A percentile compares a stretch with the other conserved stretches of the same genome.
phyloP scores from a whole-genome alignment of 331 rosid species.

The Cucumis variabilis region DNA sequence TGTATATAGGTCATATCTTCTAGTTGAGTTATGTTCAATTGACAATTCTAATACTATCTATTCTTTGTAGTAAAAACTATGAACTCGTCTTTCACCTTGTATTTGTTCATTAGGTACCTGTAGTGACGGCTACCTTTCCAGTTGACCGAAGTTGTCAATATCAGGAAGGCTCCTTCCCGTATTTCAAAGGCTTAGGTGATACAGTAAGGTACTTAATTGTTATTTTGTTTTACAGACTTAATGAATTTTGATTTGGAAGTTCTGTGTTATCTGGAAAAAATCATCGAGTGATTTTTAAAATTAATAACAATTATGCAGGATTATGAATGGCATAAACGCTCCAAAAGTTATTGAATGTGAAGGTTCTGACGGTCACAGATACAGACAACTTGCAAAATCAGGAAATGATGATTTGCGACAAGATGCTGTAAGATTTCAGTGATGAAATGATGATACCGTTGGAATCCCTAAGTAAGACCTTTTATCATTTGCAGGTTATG shows the following conservation, averaged over 20 bases:
- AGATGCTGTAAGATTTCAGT: slow-evolving; percentile 75
- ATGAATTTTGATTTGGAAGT: neutral
- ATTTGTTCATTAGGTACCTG: slow-evolving; percentile 69
- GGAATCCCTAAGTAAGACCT: neutral
- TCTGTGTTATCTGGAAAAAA: slow-evolving; percentile 7
- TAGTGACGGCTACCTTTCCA: slow-evolving; percentile 89
- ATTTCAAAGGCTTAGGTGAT: slow-evolving; percentile 82
- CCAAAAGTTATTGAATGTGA: slow-evolving; percentile 95
- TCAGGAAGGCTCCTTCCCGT: slow-evolving; percentile 84
- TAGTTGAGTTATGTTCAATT: neutral
- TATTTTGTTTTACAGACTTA: neutral
- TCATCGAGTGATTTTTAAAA: neutral
- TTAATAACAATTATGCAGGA: slow-evolving; percentile 53
- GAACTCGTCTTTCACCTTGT: slow-evolving; percentile 1
- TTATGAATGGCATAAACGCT: slow-evolving; percentile 96
- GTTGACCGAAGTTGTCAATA: slow-evolving; percentile 81
- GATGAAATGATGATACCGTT: neutral
- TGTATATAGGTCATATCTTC: neutral
- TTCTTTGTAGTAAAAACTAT: slow-evolving; percentile 2
- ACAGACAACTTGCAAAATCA: slow-evolving; percentile 95
- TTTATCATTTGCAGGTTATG: slow-evolving; percentile 68
- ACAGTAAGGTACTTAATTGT: slow-evolving; percentile 58
- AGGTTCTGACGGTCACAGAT: slow-evolving; percentile 88
- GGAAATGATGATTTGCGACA: slow-evolving; percentile 97
- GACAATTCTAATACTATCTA: neutral